A percentile compares a stretch with the other conserved stretches of the same genome.
Evolutionary conservation across 768 basidiomycete species (phyloP).

Genomic region (Suillus occidentalis): DNA sequence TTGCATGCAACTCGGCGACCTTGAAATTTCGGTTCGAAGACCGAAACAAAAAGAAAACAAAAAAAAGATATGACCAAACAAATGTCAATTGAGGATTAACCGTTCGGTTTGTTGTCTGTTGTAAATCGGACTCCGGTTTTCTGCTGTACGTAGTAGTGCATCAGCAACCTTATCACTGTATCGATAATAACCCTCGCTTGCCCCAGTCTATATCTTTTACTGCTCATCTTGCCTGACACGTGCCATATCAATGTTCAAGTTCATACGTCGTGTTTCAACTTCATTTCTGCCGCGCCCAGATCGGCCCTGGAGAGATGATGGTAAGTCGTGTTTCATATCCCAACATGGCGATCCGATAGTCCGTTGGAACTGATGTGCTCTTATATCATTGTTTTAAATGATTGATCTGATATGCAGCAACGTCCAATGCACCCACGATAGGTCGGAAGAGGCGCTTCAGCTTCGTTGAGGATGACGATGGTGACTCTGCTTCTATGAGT

Average conservation of each 20-base stretch:
- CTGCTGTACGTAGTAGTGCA: slow-evolving; percentile 4
- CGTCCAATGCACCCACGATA: slow-evolving; percentile 71
- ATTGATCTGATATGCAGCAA: slow-evolving; percentile 43
- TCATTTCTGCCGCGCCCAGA: slow-evolving; percentile 70
- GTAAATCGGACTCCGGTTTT: slow-evolving; percentile 1
- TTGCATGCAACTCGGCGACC: not conserved
- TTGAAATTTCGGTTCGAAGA: not conserved
- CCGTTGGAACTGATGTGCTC: slow-evolving; percentile 14
- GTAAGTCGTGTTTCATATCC: slow-evolving; percentile 41
- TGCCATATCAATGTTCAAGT: slow-evolving; percentile 51
- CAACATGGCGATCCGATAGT: slow-evolving; percentile 6
- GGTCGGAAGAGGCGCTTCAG: slow-evolving; percentile 68
- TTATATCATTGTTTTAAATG: slow-evolving; percentile 14
- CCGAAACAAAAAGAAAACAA: not conserved
- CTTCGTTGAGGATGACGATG: slow-evolving; percentile 40
- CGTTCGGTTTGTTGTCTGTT: not conserved
- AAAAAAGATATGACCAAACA: slow-evolving; percentile 27
- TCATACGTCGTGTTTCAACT: slow-evolving; percentile 70
- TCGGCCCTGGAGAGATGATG: slow-evolving; percentile 76
- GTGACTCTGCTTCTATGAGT: slow-evolving; percentile 28
- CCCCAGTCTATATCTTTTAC: not conserved
- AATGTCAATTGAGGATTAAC: too few species aligned
- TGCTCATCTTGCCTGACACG: not conserved
- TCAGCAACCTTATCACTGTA: not conserved
- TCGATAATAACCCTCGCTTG: not conserved